Evolutionary conservation across 129 eudicot species (phyloP).

Genomic region (Daucus carota): DNA sequence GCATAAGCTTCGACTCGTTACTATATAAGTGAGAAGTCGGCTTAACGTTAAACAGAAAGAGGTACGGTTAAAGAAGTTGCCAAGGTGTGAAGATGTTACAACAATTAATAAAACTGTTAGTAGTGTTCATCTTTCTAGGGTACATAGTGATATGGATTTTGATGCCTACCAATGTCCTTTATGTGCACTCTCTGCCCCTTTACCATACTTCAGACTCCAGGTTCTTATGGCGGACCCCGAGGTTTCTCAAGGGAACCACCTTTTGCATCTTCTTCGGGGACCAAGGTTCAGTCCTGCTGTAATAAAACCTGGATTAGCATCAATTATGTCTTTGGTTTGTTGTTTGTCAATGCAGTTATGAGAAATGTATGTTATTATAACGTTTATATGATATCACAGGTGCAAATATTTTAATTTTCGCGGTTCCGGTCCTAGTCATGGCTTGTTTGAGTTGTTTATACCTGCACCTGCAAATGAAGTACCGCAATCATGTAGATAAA

Average conservation of each 20-base stretch:
- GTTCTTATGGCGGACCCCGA: too few relatives aligned
- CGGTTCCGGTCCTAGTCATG: slow-evolving; percentile 40
- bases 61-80: background rate
- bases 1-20: background rate
- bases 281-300: slow-evolving; percentile 27
- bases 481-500: slow-evolving; percentile 5
- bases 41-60: background rate
- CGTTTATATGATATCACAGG: slow-evolving; percentile 27
- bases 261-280: slow-evolving; percentile 39
- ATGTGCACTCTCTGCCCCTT: too few relatives aligned
- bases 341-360: background rate
- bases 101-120: slow-evolving; percentile 23
- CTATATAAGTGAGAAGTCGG: too few relatives aligned
- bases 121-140: slow-evolving; percentile 33
- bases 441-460: slow-evolving; percentile 44
- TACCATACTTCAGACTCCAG: too few relatives aligned
- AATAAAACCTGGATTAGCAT: background rate
- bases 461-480: slow-evolving; percentile 47
- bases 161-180: slow-evolving; percentile 65
- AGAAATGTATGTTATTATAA: background rate
- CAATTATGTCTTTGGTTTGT: background rate
- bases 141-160: slow-evolving; percentile 55
- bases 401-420: slow-evolving; percentile 39
- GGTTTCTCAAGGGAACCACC: slow-evolving; percentile 36
- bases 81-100: slow-evolving; percentile 16